Percentiles rank a stretch among this genome's conserved stretches.
Conservation (phyloP, 208 protist species). For the Leishmania lainsoni region DNA sequence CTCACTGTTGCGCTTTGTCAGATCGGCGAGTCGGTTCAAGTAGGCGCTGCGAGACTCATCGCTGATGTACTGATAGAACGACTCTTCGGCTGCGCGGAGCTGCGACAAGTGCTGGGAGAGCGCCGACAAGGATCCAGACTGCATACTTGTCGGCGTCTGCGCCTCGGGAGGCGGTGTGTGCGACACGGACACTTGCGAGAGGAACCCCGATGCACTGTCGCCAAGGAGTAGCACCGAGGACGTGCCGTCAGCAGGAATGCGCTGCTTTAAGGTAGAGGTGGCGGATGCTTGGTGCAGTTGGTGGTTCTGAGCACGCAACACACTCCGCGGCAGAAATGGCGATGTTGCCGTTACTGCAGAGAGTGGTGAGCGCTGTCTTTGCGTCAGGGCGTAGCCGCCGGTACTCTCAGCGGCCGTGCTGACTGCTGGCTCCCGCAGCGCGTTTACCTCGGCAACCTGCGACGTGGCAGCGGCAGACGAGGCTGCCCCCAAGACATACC, state of each 20-base stretch:
- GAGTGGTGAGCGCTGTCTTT: constrained; percentile 11
- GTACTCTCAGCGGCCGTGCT: not conserved
- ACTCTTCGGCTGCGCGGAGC: constrained; percentile 38
- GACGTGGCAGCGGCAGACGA: not conserved
- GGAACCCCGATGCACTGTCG: not conserved
- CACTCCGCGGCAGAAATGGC: constrained; percentile 34
- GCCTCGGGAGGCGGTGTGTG: constrained; percentile 13
- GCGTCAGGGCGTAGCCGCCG: constrained; percentile 1
- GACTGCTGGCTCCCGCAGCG: constrained; percentile 12
- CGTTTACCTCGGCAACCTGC: constrained; percentile 2
- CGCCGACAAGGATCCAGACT: not conserved
- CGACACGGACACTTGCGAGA: constrained; percentile 9
- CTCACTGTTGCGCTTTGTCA: constrained; percentile 63
- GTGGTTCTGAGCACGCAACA: constrained; percentile 26
- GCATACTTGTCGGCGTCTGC: not conserved
- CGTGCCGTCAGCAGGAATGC: not conserved
- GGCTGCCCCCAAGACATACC: not conserved
- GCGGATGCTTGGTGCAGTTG: constrained; percentile 5
- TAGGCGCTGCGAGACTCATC: constrained; percentile 59
- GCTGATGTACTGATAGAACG: constrained; percentile 69
- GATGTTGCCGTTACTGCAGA: constrained; percentile 11
- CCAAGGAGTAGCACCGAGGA: not conserved
- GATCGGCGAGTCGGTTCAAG: constrained; percentile 56
- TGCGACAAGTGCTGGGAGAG: constrained; percentile 44
- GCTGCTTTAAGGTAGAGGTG: not conserved